Base-by-base conservation (phyloP, 305 asterid species). In the Striga hermonthica region DNA sequence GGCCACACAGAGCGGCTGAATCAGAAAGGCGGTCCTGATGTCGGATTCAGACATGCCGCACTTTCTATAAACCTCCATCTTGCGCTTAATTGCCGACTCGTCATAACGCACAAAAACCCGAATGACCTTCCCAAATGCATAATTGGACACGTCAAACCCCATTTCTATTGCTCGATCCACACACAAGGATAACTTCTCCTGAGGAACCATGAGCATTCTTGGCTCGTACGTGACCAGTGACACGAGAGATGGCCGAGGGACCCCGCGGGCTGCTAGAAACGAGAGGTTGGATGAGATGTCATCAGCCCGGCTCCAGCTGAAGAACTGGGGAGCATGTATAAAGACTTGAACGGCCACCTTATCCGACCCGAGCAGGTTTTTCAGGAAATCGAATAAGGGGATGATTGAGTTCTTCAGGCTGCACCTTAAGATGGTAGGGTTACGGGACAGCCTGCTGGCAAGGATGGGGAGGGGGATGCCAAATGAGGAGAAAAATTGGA, bases 41-140 rank as follows among this genome's bases (percentile, higher is more conserved):
- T 28, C 60, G 35, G 60, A 36, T 11, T 56, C 22, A 7, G 60
- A 31, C 60, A 40, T 28, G 6, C 60, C 60, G n/a, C 10, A 56
- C 60, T 15, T 56, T 34, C 15, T 56, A n/a, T 56, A 56, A 11
- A 11, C 60, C 38, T 56, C 60, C 60, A 56, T 56, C 41, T 56
- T 56, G 11, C 11, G 15, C 60, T 56, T 31, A 39, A 55, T 40
- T 9, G 40, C 28, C 60, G 38, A 35, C n/a, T 55, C 60, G 0
- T 9, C 11, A 39, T 31, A 5, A 9, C 37, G 15, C 34, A 4
- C 41, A 34, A 56, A 56, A 4, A 56, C 41, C 3, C 15, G 60
- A 16, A 56, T 11, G 40, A 40, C 60, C 4, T 10, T 14, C 9
- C 11, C 12, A 12, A 56, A 56, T 10, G 8, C 7, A 56, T 15